A percentile compares a stretch with the other conserved stretches of the same genome.
Conservation (phyloP, 2,329 filamentous ascomycete species). For the Aspergillus piperis region DNA sequence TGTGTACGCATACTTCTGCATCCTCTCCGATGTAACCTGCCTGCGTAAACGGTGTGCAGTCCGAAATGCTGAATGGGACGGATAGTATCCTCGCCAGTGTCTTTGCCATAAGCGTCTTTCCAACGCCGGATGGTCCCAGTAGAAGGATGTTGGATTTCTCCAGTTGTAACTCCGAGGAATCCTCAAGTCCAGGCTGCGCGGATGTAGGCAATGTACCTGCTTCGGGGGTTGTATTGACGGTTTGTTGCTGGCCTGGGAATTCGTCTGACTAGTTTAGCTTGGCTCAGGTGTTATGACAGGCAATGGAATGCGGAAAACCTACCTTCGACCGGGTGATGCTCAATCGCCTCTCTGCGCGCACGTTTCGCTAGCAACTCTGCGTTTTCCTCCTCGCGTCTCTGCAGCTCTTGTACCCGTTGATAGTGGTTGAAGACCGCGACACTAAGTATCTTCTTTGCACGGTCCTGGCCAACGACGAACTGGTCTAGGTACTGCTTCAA, state of each 20-base stretch:
- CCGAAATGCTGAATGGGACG: constrained; percentile 91
- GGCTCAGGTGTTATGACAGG: not conserved
- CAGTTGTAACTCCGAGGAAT: constrained; percentile 67
- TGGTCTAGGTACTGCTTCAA: constrained; percentile 91
- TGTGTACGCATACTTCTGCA: constrained; percentile 91
- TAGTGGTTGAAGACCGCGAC: constrained; percentile 97
- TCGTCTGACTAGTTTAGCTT: constrained; percentile 51
- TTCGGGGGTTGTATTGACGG: constrained; percentile 43
- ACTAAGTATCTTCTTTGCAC: constrained; percentile 87
- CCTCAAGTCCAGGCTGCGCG: constrained; percentile 49
- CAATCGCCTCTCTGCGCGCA: constrained; percentile 67
- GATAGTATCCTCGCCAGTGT: constrained; percentile 91
- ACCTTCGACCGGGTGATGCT: constrained; percentile 79
- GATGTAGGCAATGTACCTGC: constrained; percentile 28
- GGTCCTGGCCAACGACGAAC: constrained; percentile 94
- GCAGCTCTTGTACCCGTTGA: constrained; percentile 75
- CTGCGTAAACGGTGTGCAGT: constrained; percentile 94
- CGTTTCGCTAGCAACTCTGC: constrained; percentile 72
- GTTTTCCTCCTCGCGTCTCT: constrained; percentile 76
- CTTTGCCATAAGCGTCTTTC: constrained; percentile 91
- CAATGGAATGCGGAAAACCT: constrained; percentile 14
- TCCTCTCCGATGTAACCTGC: constrained; percentile 98
- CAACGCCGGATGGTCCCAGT: constrained; percentile 89
- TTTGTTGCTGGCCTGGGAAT: constrained; percentile 62
- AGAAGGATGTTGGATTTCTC: constrained; percentile 95